These are phyloP conservation scores for Martiniozyma abietophila DNA, from an alignment of 805 yeast genomes.

Conservation along the genomic window DNA sequence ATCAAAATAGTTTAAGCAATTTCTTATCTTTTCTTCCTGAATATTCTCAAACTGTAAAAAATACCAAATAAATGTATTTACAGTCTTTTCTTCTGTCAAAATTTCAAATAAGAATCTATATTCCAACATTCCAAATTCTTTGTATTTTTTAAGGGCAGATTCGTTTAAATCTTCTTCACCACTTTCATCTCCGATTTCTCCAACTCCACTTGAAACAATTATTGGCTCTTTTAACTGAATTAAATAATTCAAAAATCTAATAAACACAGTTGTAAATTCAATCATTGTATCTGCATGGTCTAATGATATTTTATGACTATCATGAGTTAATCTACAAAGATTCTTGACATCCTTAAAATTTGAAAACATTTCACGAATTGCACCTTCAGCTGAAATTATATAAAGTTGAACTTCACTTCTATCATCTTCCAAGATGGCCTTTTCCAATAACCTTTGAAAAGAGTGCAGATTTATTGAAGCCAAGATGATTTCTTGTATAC, in stretches of 20 bases:
- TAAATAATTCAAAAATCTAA: conserved; percentile 55
- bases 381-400: conserved; percentile 28
- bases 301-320: conserved; percentile 55
- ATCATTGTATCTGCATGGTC: conserved; percentile 51
- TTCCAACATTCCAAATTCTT: conserved; percentile 12
- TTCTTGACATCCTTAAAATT: conserved; percentile 49
- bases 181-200: conserved; percentile 16
- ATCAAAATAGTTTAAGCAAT: conserved; percentile 62
- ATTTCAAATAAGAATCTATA: conserved; percentile 14
- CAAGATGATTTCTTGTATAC: conserved; percentile 54
- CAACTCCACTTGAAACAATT: conserved; percentile 20
- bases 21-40: conserved; percentile 47
- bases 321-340: conserved; percentile 50
- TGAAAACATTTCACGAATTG: conserved; percentile 53
- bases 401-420: conserved; percentile 33
- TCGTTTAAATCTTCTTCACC: conserved; percentile 20
- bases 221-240: conserved; percentile 15
- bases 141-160: conserved; percentile 5
- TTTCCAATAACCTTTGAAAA: conserved; percentile 31
- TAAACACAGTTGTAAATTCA: conserved; percentile 52
- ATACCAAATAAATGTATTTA: conserved; percentile 56
- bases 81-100: conserved; percentile 49
- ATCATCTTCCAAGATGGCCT: conserved; percentile 32
- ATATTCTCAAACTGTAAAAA: conserved; percentile 57
- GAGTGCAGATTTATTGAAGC: conserved; percentile 30